A percentile compares a stretch with the other conserved stretches of the same genome.
phyloP scores from a whole-genome alignment of 164 flowering plant species.

The Aristolochia contorta region DNA sequence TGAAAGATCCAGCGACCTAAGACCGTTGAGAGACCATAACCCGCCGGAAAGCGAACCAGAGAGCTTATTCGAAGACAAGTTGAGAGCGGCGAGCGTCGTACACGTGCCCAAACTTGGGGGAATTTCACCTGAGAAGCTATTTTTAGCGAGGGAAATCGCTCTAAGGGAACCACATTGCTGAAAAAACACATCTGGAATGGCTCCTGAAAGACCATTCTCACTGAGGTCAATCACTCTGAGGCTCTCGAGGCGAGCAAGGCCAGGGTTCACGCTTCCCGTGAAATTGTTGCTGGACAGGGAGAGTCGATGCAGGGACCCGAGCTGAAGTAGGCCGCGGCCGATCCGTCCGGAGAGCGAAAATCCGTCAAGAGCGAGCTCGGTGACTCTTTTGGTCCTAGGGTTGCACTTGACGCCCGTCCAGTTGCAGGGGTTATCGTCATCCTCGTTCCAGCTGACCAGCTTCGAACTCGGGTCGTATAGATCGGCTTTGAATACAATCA shows the following conservation, averaged over 20 bases:
- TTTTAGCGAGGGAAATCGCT: constrained; percentile 54
- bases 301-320: constrained; percentile 52
- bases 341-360: constrained; percentile 65
- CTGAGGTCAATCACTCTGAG: constrained; percentile 57
- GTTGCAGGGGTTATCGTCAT: constrained; percentile 62
- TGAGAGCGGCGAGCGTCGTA: constrained; percentile 40
- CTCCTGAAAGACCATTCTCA: constrained; percentile 58
- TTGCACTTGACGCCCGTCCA: constrained; percentile 73
- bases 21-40: constrained; percentile 58
- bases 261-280: constrained; percentile 51
- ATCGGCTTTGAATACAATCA: constrained; percentile 84
- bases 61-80: constrained; percentile 61
- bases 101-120: constrained; percentile 64
- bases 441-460: constrained; percentile 73
- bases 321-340: constrained; percentile 58
- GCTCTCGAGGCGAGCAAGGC: constrained; percentile 35
- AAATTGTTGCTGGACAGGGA: constrained; percentile 65
- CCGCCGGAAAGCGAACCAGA: constrained; percentile 57
- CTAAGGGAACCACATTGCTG: constrained; percentile 61
- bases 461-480: constrained; percentile 55
- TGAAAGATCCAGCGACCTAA: constrained; percentile 68
- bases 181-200: constrained; percentile 64
- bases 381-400: constrained; percentile 63
- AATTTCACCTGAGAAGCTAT: constrained; percentile 51
- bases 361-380: constrained; percentile 68